Evolutionary conservation across 257 asterid species (phyloP), one percentile per base, ranked within the genome.

Genomic region (Lavandula angustifolia): DNA sequence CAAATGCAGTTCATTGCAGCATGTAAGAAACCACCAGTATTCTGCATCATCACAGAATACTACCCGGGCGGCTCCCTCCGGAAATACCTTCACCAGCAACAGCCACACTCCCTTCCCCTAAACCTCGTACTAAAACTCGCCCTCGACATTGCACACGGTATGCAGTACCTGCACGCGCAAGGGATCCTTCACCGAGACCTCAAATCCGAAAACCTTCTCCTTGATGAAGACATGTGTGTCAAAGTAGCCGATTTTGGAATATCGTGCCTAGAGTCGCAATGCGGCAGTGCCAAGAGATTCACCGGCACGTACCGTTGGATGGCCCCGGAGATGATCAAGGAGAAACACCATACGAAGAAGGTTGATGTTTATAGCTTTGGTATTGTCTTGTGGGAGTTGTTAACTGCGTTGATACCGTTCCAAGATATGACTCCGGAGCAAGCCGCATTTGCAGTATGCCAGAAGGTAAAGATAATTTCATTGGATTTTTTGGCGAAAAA

Each of bases 271-370:
- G 99, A 92, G 64, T 69, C 97, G 0, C 99, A 92, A 68, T 89
- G 99, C 60, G 97, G 99, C 12, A 89, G 92, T 42, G 81, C 89
- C 22, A 92, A 89, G 79, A 97, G 99, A 38, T 92, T 92, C 78
- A 87, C 99, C 0, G 99, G 98, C 16, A 92, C 99, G 1, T 92
- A 92, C 49, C 94, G 97, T 17, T 92, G 99, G 99, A 92, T 92
- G 99, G 99, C 99, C 17, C 99, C 99, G 0, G 98, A 92, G 66
- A 89, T 92, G 99, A 92, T 92, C 4, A 81, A 79, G 84, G 97
- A 92, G 67, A 92, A 89, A 62, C 84, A 76, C 50, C 99, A 92
- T 61, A 92, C 99, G 0, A 92, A 84, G 83, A 92, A 92, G 74
- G 99, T 92, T 4, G 99, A 92, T 58, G 89, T 92, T 54, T 92